phyloP scores from a whole-genome alignment of 805 yeast genomes.

The Candida endomychidarum region DNA sequence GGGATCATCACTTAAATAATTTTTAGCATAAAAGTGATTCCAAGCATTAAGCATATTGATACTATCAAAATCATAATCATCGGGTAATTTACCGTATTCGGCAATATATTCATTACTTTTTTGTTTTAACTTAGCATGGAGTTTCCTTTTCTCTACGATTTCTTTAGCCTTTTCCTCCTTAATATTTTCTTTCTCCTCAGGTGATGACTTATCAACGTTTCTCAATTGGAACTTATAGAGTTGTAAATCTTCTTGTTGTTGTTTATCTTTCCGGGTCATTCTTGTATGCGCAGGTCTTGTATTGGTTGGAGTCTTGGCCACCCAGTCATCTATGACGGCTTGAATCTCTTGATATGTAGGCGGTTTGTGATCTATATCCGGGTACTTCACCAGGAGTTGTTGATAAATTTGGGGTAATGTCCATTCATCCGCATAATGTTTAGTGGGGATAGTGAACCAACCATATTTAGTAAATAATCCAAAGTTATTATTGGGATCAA shows the following conservation, averaged over 20 bases:
- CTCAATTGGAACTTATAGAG: conserved; percentile 10
- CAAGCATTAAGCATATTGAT: conserved; percentile 34
- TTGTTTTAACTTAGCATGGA: conserved; percentile 18
- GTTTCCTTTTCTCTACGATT: conserved; percentile 8
- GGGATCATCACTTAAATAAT: conserved; percentile 4
- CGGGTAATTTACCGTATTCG: conserved; percentile 15
- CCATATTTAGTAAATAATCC: conserved; percentile 22
- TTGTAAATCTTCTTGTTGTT: conserved; percentile 4
- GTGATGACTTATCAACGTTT: not conserved
- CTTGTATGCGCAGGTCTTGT: conserved; percentile 12
- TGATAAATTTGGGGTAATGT: conserved; percentile 16
- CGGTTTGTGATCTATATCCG: conserved; percentile 13
- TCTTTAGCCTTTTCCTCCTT: conserved; percentile 11
- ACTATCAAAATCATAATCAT: conserved; percentile 9
- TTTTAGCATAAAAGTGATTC: conserved; percentile 27
- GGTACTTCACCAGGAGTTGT: conserved; percentile 14
- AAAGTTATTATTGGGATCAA: conserved; percentile 13
- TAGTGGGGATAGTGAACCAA: conserved; percentile 21
- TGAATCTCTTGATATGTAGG: conserved; percentile 12
- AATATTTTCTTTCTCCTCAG: not conserved
- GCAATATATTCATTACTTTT: conserved; percentile 11
- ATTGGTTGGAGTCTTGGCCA: not conserved
- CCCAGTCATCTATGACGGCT: conserved; percentile 19
- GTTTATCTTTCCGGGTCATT: conserved; percentile 3
- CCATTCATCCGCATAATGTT: conserved; percentile 20